Conservation (phyloP, 2,329 filamentous ascomycete genomes). For the Dactylellina cionopaga region DNA sequence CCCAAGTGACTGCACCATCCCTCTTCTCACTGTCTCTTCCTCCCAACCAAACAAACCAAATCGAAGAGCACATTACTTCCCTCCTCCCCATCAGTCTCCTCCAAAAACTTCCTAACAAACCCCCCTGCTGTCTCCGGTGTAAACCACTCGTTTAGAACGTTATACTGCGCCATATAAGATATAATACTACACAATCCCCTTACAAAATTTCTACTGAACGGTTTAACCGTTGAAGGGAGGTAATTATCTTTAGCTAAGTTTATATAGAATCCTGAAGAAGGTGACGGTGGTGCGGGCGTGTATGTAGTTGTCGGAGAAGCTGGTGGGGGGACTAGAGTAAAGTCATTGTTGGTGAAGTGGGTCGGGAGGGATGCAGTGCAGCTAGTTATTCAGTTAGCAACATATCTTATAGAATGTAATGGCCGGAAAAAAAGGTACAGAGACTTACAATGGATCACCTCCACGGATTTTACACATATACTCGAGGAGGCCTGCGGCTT, state of each 20-base stretch:
- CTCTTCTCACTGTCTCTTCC: too few relatives aligned
- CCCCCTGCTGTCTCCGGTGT: slow-evolving; percentile 18
- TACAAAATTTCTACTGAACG: slow-evolving; percentile 25
- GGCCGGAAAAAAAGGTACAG: not conserved
- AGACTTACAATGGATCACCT: slow-evolving; percentile 37
- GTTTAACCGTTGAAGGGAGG: slow-evolving; percentile 6
- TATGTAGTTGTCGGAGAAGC: not conserved
- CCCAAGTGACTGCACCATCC: too few relatives aligned
- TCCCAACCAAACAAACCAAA: slow-evolving; percentile 18
- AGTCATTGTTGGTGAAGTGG: slow-evolving; percentile 7
- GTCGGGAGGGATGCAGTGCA: slow-evolving; percentile 11
- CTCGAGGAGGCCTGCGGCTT: not conserved
- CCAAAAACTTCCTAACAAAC: slow-evolving; percentile 18
- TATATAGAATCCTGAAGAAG: slow-evolving; percentile 4
- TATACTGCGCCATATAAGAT: slow-evolving; percentile 28
- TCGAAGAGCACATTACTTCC: slow-evolving; percentile 28
- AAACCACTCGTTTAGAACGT: slow-evolving; percentile 37
- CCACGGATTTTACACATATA: slow-evolving; percentile 39
- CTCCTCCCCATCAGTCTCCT: slow-evolving; percentile 18
- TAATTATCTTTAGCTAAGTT: not conserved
- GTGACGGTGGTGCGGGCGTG: not conserved
- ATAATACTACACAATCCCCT: slow-evolving; percentile 20
- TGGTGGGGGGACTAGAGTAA: slow-evolving; percentile 14
- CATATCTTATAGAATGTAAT: too few relatives aligned
- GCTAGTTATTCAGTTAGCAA: not conserved